These are phyloP conservation scores for Spergularia azorica DNA, from an alignment of 179 eudicot genomes.

Conservation along the genomic window DNA sequence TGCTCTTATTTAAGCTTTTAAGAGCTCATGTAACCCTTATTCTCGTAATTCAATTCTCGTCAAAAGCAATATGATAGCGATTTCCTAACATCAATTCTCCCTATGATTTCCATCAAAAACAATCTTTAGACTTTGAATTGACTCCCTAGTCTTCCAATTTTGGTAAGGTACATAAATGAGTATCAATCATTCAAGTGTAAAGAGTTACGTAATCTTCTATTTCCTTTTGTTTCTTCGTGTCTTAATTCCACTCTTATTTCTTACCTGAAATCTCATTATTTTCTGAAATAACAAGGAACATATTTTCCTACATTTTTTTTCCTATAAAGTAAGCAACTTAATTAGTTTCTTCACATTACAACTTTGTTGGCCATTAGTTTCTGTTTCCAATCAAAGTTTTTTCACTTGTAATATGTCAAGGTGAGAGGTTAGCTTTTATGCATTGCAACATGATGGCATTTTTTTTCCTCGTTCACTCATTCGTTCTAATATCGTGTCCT, in stretches of 20 bases:
- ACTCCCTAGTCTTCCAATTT: conserved; percentile 2
- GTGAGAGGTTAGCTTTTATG: conserved; percentile 19
- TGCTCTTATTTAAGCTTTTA: no score
- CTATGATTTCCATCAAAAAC: not conserved
- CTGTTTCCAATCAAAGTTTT: conserved; percentile 8
- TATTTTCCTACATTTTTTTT: not conserved
- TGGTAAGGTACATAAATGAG: conserved; percentile 15
- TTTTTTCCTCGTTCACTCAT: no score
- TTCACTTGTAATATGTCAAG: conserved; percentile 18
- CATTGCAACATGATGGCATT: not conserved
- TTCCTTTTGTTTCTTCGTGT: conserved; percentile 7
- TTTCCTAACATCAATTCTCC: not conserved
- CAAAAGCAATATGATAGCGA: no score
- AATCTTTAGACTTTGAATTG: not conserved
- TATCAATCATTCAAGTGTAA: conserved; percentile 2
- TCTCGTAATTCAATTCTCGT: no score
- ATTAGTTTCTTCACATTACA: not conserved
- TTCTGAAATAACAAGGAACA: not conserved
- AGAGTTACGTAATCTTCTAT: conserved; percentile 11
- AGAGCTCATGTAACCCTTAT: no score
- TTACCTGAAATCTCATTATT: conserved; percentile 8
- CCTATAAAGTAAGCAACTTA: conserved; percentile 13
- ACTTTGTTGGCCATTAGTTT: not conserved
- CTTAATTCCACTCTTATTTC: conserved; percentile 8
- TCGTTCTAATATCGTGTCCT: not conserved